Conservation (phyloP, 345 rosid genomes). For the Populus alba region DNA sequence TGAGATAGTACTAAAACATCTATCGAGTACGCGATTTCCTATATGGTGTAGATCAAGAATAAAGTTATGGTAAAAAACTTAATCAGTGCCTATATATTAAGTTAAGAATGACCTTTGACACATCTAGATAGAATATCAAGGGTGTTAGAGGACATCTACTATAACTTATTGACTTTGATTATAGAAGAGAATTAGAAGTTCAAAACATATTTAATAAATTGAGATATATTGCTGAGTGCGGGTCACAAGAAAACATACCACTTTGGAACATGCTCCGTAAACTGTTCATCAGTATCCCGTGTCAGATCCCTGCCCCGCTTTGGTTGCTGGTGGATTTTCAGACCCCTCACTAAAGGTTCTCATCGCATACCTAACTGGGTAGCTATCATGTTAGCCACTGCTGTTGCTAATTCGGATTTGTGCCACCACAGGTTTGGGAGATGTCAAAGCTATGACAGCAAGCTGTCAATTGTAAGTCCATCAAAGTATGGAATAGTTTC, state of each 20-base stretch:
- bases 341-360: conserved; percentile 85
- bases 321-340: conserved; percentile 94
- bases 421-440: conserved; percentile 75
- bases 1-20: too few relatives aligned
- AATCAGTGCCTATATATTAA: too few relatives aligned
- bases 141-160: too few relatives aligned
- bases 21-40: too few relatives aligned
- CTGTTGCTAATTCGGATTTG: conserved; percentile 21
- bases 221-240: too few relatives aligned
- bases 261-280: conserved; percentile 21
- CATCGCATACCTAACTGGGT: neutral
- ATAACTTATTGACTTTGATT: too few relatives aligned
- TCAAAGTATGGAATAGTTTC: neutral
- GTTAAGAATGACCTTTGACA: too few relatives aligned
- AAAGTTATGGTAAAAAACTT: too few relatives aligned
- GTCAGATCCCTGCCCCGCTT: conserved; percentile 61
- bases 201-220: conserved; percentile 23
- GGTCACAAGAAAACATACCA: too few relatives aligned
- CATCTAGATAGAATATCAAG: too few relatives aligned
- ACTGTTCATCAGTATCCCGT: conserved; percentile 76
- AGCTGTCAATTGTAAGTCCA: conserved; percentile 51
- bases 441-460: conserved; percentile 91
- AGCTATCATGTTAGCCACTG: conserved; percentile 7
- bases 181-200: too few relatives aligned
- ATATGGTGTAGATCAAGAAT: too few relatives aligned